Evolutionary conservation across 2,329 filamentous ascomycete species (phyloP).

Genomic region (Fusarium multiceps): DNA sequence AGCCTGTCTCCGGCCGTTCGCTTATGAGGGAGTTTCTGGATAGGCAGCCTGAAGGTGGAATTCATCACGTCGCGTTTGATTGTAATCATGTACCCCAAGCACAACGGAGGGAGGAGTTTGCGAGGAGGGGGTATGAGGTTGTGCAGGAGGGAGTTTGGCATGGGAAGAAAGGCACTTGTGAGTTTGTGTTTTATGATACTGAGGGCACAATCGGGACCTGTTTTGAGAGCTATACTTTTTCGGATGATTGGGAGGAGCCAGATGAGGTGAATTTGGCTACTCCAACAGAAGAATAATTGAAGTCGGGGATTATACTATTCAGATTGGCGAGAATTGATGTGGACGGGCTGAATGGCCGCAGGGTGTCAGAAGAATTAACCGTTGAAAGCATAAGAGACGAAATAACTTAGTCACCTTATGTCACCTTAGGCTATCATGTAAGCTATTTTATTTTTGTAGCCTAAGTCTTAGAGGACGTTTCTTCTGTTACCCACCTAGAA

Average conservation of each 20-base stretch:
- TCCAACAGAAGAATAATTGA: accelerated
- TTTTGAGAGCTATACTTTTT: slow-evolving; percentile 1
- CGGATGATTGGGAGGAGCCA: neutral
- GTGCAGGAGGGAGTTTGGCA: neutral
- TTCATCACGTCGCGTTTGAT: slow-evolving; percentile 3
- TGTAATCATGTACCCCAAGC: neutral
- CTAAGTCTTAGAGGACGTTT: too few relatives aligned
- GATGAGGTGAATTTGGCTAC: neutral
- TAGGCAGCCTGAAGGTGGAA: neutral
- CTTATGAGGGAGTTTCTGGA: neutral
- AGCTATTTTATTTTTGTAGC: too few relatives aligned
- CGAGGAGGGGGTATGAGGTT: neutral
- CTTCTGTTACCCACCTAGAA: too few relatives aligned
- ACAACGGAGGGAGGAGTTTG: neutral
- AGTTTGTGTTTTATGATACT: slow-evolving; percentile 3
- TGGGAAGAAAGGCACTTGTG: slow-evolving; percentile 1
- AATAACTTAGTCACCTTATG: too few relatives aligned
- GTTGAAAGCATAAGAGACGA: too few relatives aligned
- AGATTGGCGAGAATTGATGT: too few relatives aligned
- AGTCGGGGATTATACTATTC: too few relatives aligned
- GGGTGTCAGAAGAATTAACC: too few relatives aligned
- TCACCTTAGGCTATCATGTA: too few relatives aligned
- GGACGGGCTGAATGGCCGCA: too few relatives aligned
- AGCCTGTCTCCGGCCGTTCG: neutral
- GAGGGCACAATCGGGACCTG: neutral